Evolutionary conservation across 2,329 filamentous ascomycete genomes (phyloP), one percentile per base, ranked within the genome.

Genomic region (Cercospora nicotianae): DNA sequence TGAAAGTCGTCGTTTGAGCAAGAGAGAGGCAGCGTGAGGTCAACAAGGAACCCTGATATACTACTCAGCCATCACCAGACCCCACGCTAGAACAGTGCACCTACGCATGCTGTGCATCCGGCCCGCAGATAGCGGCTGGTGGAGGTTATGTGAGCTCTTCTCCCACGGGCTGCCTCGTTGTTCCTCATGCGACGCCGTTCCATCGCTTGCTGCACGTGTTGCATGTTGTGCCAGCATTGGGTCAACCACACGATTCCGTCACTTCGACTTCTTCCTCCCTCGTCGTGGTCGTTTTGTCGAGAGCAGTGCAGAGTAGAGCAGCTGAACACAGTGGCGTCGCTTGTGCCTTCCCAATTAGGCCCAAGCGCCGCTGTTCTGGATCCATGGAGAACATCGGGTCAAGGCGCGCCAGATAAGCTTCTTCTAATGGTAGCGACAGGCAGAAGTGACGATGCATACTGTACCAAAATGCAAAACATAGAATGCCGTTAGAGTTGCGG

Each of bases 71-170:
- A 63, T 63, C 60, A 51, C 30, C 59, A 53, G 60, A 59, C 65
- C 65, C 65, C 65, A 67, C 60, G 65, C 65, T 53, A 63, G 45
- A 36, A 30, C 16, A 39, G 6, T 51, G 60, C 59, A 57, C 60
- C n/a, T 33, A 57, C 23, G 36, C 64, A 48, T 67, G 26, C 57
- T 59, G 53, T 61, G 58, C 51, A 58, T 45, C 45, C 53, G 60
- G 51, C 48, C 65, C 65, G 65, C 65, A 63, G 65, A 63, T 63
- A 63, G 65, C 65, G 65, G 45, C 51, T 63, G 65, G 60, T 39
- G 53, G 48, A 63, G 61, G 33, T 59, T 60, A 53, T 60, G 36
- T 18, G 45, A 30, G 59, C 39, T 60, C 23, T 20, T 26, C 36
- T 62, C 18, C 51, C 30, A 53, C 13, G 20, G 61, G 13, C 18